These are phyloP conservation scores for Suillus tomentosus DNA, from an alignment of 768 basidiomycete genomes.

Conservation along the genomic window DNA sequence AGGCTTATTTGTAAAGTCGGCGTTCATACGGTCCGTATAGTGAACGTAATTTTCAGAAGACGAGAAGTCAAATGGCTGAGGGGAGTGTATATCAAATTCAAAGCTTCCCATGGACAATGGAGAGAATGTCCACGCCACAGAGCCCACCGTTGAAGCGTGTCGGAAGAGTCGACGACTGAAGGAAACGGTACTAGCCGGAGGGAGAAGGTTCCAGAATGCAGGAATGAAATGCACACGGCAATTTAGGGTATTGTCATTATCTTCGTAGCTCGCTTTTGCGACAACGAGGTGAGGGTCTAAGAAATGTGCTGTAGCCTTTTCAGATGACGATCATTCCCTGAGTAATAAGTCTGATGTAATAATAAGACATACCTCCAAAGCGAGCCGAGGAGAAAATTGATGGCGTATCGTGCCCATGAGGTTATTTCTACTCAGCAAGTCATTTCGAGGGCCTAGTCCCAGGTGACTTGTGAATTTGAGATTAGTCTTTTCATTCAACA, in stretches of 20 bases:
- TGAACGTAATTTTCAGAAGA: constrained; percentile 25
- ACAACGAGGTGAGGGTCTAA: constrained; percentile 43
- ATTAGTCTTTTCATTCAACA: constrained; percentile 47
- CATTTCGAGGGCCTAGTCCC: constrained; percentile 23
- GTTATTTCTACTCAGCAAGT: constrained; percentile 36
- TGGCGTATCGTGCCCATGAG: constrained; percentile 74
- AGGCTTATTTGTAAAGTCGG: constrained; percentile 30
- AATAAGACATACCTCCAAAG: constrained; percentile 42
- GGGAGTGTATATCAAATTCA: constrained; percentile 46
- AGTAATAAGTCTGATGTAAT: constrained; percentile 19
- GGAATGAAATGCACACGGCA: constrained; percentile 42
- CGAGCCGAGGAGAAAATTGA: constrained; percentile 69
- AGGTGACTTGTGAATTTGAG: constrained; percentile 43
- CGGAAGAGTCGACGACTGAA: constrained; percentile 55
- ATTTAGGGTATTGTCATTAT: constrained; percentile 47
- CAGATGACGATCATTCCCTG: constrained; percentile 5
- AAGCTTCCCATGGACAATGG: constrained; percentile 31
- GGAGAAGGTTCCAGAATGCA: constrained; percentile 29
- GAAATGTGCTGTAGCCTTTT: constrained; percentile 42
- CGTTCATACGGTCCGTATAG: constrained; percentile 24
- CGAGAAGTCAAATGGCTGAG: constrained; percentile 40
- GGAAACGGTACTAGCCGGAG: constrained; percentile 46
- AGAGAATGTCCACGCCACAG: constrained; percentile 35
- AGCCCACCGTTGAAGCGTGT: constrained; percentile 47
- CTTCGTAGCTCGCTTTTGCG: constrained; percentile 50